phyloP scores from a whole-genome alignment of 306 rosid species.

The Alnus rubra region DNA sequence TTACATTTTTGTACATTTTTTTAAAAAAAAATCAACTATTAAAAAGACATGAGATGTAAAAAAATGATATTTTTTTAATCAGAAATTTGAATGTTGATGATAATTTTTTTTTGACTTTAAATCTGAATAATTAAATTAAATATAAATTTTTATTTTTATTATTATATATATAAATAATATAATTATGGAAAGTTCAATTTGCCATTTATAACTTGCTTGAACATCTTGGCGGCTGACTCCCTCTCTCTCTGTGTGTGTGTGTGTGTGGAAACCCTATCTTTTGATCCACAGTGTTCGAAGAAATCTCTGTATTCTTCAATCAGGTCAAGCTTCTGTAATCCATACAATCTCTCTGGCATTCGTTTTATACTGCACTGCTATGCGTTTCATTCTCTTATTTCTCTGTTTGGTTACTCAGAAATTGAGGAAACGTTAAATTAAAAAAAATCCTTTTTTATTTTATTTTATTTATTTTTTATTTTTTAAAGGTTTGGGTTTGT shows the following conservation, averaged over 20 bases:
- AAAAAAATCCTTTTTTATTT: not conserved
- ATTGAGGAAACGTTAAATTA: not conserved
- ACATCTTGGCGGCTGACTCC: not conserved
- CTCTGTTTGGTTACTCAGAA: not conserved
- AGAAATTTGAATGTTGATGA: too few relatives aligned
- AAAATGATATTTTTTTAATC: too few relatives aligned
- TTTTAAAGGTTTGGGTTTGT: not conserved
- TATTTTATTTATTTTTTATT: not conserved
- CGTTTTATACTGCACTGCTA: not conserved
- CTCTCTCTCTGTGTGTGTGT: not conserved
- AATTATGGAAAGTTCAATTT: too few relatives aligned
- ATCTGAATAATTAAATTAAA: too few relatives aligned
- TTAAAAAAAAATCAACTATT: too few relatives aligned
- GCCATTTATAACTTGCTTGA: not conserved
- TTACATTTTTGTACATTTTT: too few relatives aligned
- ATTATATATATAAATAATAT: too few relatives aligned
- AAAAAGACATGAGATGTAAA: too few relatives aligned
- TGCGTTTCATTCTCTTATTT: not conserved
- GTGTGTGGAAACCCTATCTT: not conserved
- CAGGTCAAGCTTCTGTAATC: not conserved
- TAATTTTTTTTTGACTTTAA: too few relatives aligned
- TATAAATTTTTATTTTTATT: too few relatives aligned
- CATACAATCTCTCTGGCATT: not conserved
- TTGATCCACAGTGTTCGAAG: not conserved
- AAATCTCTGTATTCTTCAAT: not conserved